These are phyloP conservation scores for Talaromyces albobiverticillius DNA, from an alignment of 2,329 filamentous ascomycete species.

Conservation along the genomic window DNA sequence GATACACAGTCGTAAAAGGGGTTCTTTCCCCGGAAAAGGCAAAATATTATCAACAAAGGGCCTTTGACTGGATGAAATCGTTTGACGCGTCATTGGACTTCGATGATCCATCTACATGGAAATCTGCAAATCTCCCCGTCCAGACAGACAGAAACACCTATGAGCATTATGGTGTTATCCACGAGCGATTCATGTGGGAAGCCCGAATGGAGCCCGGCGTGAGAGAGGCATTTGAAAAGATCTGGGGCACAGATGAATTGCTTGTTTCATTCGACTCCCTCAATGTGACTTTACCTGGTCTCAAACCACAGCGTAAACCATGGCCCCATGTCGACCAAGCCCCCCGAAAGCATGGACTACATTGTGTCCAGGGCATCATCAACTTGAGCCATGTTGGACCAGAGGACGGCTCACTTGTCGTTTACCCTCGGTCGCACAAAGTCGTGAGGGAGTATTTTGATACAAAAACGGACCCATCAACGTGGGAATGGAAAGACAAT, in stretches of 20 bases:
- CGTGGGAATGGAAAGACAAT: background rate
- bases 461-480: background rate
- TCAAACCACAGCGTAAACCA: background rate
- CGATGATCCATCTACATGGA: background rate
- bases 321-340: background rate
- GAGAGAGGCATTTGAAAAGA: background rate
- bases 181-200: conserved; percentile 2
- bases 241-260: background rate
- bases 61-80: background rate
- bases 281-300: background rate
- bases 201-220: background rate
- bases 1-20: background rate
- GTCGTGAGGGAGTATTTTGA: background rate
- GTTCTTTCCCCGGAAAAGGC: background rate
- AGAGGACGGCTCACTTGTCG: background rate
- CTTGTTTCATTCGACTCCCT: background rate
- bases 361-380: background rate
- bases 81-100: background rate
- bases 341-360: background rate
- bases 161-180: background rate
- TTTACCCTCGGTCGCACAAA: background rate
- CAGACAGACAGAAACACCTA: background rate
- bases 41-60: background rate
- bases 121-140: background rate
- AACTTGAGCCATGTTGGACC: background rate